Conservation (phyloP, 78 protist species). For the Dictyostelium capitatum region DNA sequence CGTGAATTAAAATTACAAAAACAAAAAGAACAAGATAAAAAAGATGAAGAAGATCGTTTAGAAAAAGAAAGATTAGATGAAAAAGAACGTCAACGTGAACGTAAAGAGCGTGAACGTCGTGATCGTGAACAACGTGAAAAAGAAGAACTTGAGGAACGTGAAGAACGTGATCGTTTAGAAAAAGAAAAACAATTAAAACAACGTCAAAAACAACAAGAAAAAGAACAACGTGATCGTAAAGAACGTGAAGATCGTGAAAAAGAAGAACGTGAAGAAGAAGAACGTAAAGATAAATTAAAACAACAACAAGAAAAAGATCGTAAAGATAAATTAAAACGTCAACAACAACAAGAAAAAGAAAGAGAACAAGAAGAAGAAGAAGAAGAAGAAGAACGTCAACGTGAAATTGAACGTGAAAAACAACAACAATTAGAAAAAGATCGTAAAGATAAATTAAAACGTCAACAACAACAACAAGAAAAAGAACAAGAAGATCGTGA, state of each 20-base stretch:
- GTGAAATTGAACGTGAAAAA: neutral
- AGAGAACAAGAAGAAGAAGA: neutral
- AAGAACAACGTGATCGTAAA: slow-evolving; percentile 23
- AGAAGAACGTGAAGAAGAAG: neutral
- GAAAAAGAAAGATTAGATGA: slow-evolving; percentile 1
- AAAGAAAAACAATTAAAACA: neutral
- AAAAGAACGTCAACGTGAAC: neutral
- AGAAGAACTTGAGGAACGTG: neutral
- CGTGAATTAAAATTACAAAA: neutral
- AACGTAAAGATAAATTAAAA: neutral
- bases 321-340: neutral
- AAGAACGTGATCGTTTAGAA: neutral
- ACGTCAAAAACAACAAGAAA: slow-evolving; percentile 1
- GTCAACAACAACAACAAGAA: slow-evolving; percentile 37
- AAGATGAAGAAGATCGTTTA: slow-evolving; percentile 4
- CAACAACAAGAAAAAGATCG: slow-evolving; percentile 20
- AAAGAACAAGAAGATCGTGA: neutral
- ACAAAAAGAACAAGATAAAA: slow-evolving; percentile 3
- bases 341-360: neutral
- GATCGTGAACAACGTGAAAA: neutral
- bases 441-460: neutral
- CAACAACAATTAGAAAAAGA: slow-evolving; percentile 19
- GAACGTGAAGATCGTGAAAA: slow-evolving; percentile 1
- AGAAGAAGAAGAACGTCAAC: neutral
- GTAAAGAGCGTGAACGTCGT: neutral